phyloP scores from a whole-genome alignment of 345 rosid genomes.

The Durio zibethinus region DNA sequence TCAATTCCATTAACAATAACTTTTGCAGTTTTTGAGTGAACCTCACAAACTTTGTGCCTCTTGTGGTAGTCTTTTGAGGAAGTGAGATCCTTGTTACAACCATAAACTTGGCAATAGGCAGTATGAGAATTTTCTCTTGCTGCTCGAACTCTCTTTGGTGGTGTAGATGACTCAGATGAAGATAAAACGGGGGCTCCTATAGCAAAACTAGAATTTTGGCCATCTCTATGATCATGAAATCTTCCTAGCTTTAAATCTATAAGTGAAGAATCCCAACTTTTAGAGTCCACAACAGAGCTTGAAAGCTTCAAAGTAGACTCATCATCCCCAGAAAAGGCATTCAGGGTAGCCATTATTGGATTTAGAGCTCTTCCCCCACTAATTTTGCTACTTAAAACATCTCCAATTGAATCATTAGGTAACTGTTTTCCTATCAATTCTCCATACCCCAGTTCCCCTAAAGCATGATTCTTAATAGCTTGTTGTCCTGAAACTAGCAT shows the following conservation, averaged over 20 bases:
- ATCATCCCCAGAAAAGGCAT: slow-evolving; percentile 32
- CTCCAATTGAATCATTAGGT: slow-evolving; percentile 20
- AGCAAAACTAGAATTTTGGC: slow-evolving; percentile 20
- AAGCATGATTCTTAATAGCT: slow-evolving; percentile 18
- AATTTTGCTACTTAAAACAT: slow-evolving; percentile 24
- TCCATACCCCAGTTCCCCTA: slow-evolving; percentile 34
- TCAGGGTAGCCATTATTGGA: slow-evolving; percentile 24
- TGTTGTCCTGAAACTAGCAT: slow-evolving; percentile 28
- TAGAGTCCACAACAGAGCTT: slow-evolving; percentile 35
- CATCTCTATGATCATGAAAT: slow-evolving; percentile 40
- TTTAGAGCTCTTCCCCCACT: slow-evolving; percentile 26
- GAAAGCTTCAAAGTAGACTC: slow-evolving; percentile 43
- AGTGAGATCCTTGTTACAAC: slow-evolving; percentile 74
- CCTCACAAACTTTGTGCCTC: slow-evolving; percentile 80
- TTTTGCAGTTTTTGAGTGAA: slow-evolving; percentile 63
- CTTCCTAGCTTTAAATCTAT: slow-evolving; percentile 74
- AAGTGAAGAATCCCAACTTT: slow-evolving; percentile 37
- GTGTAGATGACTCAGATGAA: slow-evolving; percentile 25
- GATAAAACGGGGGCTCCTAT: slow-evolving; percentile 20
- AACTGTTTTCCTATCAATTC: slow-evolving; percentile 28
- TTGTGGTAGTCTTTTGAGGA: slow-evolving; percentile 69
- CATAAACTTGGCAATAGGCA: slow-evolving; percentile 65
- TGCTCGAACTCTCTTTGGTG: slow-evolving; percentile 35
- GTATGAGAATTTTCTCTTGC: slow-evolving; percentile 26
- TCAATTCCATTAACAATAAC: slow-evolving; percentile 65